phyloP scores from a whole-genome alignment of 306 rosid genomes.

The Rosa rugosa region DNA sequence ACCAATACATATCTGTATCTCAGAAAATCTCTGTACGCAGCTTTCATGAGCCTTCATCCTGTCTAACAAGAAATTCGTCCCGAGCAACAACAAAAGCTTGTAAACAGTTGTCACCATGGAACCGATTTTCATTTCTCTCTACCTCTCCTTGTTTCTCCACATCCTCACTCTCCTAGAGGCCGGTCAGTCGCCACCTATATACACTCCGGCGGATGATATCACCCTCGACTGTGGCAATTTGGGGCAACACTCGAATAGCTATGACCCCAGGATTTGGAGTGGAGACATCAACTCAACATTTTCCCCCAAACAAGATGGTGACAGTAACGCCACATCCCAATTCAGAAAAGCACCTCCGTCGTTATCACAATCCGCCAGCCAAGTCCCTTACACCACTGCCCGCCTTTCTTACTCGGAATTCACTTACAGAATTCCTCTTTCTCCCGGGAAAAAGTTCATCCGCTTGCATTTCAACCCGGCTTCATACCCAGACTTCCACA shows the following conservation, averaged over 20 bases:
- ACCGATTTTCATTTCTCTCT: background rate
- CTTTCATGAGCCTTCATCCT: background rate
- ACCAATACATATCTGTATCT: background rate
- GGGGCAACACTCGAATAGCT: background rate
- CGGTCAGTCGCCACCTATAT: background rate
- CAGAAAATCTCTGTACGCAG: background rate
- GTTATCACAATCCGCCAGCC: too few relatives aligned
- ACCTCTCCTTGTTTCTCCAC: background rate
- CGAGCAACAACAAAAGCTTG: background rate
- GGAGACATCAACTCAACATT: constrained; percentile 22
- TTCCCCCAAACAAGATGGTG: constrained; percentile 2
- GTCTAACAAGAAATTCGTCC: too few relatives aligned
- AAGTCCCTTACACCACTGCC: constrained; percentile 9
- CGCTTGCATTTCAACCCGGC: constrained; percentile 46
- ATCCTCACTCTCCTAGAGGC: background rate
- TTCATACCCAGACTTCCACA: constrained; percentile 4
- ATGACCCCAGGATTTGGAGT: background rate
- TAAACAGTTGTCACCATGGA: background rate
- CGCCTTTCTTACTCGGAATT: constrained; percentile 38
- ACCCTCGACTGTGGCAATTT: background rate
- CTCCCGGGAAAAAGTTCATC: constrained; percentile 50
- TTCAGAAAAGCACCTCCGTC: background rate
- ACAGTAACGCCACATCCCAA: background rate
- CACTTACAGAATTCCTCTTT: constrained; percentile 44
- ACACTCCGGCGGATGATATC: background rate